Evolutionary conservation across 148 eudicot species (phyloP).

Genomic region (Cornus kousa): DNA sequence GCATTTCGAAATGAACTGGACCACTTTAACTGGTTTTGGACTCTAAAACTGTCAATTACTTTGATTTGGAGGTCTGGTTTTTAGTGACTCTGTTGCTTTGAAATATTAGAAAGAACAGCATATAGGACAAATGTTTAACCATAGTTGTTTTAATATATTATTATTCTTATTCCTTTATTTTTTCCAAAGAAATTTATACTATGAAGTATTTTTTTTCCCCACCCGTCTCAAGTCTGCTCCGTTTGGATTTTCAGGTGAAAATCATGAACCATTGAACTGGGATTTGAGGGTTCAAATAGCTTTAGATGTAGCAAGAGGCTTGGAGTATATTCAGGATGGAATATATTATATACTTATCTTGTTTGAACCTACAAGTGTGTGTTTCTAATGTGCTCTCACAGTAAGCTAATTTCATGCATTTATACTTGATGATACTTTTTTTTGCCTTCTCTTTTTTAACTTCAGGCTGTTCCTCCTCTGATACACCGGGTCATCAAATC

Average conservation of each 20-base stretch:
- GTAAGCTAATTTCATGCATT: not conserved
- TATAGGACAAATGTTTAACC: too few relatives aligned
- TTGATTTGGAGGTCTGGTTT: not conserved
- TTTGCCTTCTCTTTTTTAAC: not conserved
- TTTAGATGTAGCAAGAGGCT: constrained; percentile 84
- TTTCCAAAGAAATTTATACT: not conserved
- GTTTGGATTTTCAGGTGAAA: constrained; percentile 50
- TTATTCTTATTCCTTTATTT: not conserved
- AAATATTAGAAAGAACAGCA: too few relatives aligned
- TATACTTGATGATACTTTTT: not conserved
- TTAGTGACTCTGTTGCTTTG: not conserved
- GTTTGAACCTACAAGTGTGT: not conserved
- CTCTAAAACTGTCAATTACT: not conserved
- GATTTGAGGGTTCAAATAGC: constrained; percentile 77
- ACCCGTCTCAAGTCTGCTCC: not conserved
- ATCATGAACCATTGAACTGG: constrained; percentile 70
- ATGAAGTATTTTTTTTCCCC: too few relatives aligned
- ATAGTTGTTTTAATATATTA: not conserved
- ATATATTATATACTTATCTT: constrained; percentile 52
- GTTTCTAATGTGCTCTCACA: not conserved
- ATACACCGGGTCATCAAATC: constrained; percentile 95
- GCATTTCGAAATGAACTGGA: not conserved
- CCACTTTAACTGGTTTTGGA: not conserved
- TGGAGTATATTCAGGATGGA: constrained; percentile 98
- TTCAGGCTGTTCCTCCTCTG: constrained; percentile 92